Percentiles rank a stretch among this genome's conserved stretches.
Conservation (phyloP, 768 basidiomycete genomes). For the Cantharellus anzutake region DNA sequence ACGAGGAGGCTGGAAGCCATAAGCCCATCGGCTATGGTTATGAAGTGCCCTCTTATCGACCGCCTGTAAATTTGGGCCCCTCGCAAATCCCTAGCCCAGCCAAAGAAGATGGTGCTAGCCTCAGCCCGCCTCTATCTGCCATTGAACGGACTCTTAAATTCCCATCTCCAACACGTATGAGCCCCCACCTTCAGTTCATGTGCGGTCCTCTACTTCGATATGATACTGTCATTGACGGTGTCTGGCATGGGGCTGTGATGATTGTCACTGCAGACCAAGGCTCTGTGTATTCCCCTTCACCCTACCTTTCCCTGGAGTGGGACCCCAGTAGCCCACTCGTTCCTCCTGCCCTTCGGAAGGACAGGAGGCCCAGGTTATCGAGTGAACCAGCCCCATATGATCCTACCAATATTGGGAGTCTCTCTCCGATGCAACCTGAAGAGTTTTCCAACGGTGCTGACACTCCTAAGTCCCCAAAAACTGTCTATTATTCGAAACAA, state of each 20-base stretch:
- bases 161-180: constrained; percentile 43
- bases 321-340: constrained; percentile 29
- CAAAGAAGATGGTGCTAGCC: not conserved
- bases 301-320: constrained; percentile 52
- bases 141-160: constrained; percentile 41
- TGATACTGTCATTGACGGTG: constrained; percentile 58
- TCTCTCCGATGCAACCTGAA: not conserved
- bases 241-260: constrained; percentile 80
- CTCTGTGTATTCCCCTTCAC: constrained; percentile 58
- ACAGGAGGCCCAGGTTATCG: not conserved
- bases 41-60: not conserved
- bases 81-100: not conserved
- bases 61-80: not conserved
- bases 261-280: constrained; percentile 74
- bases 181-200: constrained; percentile 75
- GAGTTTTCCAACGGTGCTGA: not conserved
- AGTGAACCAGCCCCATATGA: not conserved
- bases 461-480: not conserved
- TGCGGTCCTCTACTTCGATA: constrained; percentile 80
- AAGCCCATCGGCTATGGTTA: too few species aligned
- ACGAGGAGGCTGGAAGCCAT: not conserved
- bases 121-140: constrained; percentile 27
- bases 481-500: constrained; percentile 12
- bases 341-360: not conserved
- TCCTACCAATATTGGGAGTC: not conserved